Percentiles rank a stretch among this genome's conserved stretches.
Evolutionary conservation across 805 yeast genomes (phyloP).

Genomic region (Zygotorulaspora sp.): DNA sequence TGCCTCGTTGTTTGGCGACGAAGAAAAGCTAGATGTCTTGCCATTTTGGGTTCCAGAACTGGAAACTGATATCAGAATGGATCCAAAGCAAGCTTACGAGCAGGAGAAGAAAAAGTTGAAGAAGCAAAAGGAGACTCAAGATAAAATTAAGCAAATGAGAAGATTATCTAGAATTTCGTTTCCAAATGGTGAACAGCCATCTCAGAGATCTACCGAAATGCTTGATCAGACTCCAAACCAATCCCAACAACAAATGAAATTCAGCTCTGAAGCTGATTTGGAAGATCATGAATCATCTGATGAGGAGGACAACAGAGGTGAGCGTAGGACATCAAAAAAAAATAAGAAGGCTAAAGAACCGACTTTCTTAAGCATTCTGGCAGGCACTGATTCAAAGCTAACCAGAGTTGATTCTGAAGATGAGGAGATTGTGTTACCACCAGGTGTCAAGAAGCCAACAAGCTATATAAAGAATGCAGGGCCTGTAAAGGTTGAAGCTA

Average conservation of each 20-base stretch:
- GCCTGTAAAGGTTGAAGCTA: conserved; percentile 91
- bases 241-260: conserved; percentile 4
- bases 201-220: conserved; percentile 3
- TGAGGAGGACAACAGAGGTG: conserved; percentile 28
- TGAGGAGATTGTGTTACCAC: conserved; percentile 79
- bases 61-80: conserved; percentile 68
- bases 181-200: conserved; percentile 12
- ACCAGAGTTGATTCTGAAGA: conserved; percentile 77
- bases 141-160: conserved; percentile 36
- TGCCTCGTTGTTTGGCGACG: conserved; percentile 82
- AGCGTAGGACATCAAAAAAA: conserved; percentile 17
- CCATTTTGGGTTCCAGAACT: conserved; percentile 96
- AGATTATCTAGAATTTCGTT: conserved; percentile 29
- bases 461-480: conserved; percentile 80
- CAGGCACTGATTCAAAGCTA: conserved; percentile 41
- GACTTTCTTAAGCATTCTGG: conserved; percentile 36
- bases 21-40: conserved; percentile 70
- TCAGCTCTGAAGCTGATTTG: conserved; percentile 41
- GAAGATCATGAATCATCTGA: conserved; percentile 58
- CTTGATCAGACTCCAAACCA: conserved; percentile 6
- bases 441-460: conserved; percentile 83
- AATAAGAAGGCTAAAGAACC: conserved; percentile 30
- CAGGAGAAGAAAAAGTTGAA: conserved; percentile 54
- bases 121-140: conserved; percentile 40
- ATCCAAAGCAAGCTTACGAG: conserved; percentile 74